Percentiles rank a stretch among this genome's conserved stretches.
phyloP scores from a whole-genome alignment of 2,329 filamentous ascomycete genomes.

The Hypoxylon sp. region DNA sequence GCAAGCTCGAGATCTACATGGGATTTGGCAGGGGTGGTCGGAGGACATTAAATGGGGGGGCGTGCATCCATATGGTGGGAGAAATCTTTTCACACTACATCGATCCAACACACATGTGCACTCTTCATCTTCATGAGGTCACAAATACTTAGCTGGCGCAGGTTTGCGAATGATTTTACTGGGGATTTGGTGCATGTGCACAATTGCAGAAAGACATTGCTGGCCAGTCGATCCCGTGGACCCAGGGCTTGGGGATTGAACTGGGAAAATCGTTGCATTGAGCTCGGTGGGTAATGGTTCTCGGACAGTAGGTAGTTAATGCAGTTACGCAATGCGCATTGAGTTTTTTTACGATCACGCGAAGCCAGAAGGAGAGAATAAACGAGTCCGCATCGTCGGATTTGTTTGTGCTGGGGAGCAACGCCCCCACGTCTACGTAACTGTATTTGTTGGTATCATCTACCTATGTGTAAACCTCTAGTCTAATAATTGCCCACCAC shows the following conservation, averaged over 20 bases:
- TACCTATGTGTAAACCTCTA: slow-evolving; percentile 11
- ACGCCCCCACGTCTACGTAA: background rate
- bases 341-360: background rate
- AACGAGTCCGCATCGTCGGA: background rate
- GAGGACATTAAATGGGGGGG: background rate
- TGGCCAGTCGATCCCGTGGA: background rate
- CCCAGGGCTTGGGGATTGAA: background rate
- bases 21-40: background rate
- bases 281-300: background rate
- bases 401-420: background rate
- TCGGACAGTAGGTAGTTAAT: background rate
- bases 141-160: background rate
- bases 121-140: background rate
- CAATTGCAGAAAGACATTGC: background rate
- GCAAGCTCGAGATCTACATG: too few species aligned
- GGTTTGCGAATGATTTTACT: background rate
- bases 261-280: background rate
- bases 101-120: background rate
- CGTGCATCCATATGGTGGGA: background rate
- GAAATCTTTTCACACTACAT: background rate
- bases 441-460: slow-evolving; percentile 12
- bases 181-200: background rate
- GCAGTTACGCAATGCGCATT: background rate
- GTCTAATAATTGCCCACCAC: background rate
- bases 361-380: background rate